A percentile compares a stretch with the other conserved stretches of the same genome.
Conservation (phyloP, 1,139 yeast species). For the Blastobotrys elegans region DNA sequence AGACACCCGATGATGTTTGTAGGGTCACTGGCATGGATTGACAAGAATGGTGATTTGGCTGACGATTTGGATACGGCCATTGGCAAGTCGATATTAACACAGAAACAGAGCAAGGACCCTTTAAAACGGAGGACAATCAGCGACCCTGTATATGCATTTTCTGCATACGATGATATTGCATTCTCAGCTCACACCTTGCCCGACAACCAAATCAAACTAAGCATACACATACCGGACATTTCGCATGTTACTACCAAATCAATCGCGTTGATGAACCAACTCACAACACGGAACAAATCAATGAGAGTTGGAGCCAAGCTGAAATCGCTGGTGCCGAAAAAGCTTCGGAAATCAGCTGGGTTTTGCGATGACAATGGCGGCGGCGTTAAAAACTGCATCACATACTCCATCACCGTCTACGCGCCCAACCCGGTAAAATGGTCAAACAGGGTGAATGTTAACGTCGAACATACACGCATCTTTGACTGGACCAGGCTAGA, state of each 20-base stretch:
- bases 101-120: slow-evolving; percentile 1
- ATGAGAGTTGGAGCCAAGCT: neutral
- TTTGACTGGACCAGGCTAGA: neutral
- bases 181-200: too few relatives aligned
- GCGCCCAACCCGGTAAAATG: neutral
- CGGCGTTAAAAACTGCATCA: neutral
- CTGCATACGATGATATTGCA: slow-evolving; percentile 17
- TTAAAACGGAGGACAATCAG: neutral
- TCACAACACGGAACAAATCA: slow-evolving; percentile 13
- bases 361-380: neutral
- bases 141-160: slow-evolving; percentile 4
- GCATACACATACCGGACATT: slow-evolving; percentile 20
- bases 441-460: neutral
- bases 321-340: neutral
- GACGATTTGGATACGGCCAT: neutral
- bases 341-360: neutral
- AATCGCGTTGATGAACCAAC: slow-evolving; percentile 7
- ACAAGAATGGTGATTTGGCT: neutral
- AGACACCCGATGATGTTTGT: slow-evolving; percentile 15
- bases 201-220: slow-evolving; percentile 10
- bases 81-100: neutral
- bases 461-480: neutral
- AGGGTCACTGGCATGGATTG: slow-evolving; percentile 4
- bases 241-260: slow-evolving; percentile 8
- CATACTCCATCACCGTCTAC: neutral